Evolutionary conservation across 2,329 filamentous ascomycete species (phyloP), one percentile per base, ranked within the genome.

Genomic region (Fusarium citri): DNA sequence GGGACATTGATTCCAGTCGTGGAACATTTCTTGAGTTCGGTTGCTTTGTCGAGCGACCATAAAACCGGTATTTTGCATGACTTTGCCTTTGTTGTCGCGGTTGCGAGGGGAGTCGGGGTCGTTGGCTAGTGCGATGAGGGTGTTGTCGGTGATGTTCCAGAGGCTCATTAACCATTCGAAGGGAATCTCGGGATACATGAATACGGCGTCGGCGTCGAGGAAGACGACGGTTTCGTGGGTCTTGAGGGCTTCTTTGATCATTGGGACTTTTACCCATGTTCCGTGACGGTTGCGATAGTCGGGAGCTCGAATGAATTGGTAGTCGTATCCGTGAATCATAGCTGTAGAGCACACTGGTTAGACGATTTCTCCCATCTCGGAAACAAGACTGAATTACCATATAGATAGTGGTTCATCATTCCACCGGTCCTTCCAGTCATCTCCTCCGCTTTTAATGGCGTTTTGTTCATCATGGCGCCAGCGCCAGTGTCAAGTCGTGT

Each of bases 311-410:
- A 84, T 78, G 60, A 84, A 81, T 56, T 82, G 83, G 74, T 85
- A 85, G 57, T 84, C 81, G 73, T 84, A 84, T 22, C 83, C 83
- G 74, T 85, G 83, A 61, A 85, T 83, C 69, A 76, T 70, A 8
- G 74, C 74, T 76, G 16, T 1, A 4, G 14, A 26, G 31, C 12
- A n/a, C 3, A 0, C 6, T 7, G 5, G n/a, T 50, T n/a, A 28
- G 16, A 37, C 2, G 2, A 45, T 9, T 4, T 28, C 11, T 8
- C 20, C 8, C 10, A 15, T 20, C 6, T 11, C 4, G 8, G 1
- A 20, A 8, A 6, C 0, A 14, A n/a, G 6, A 4, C 22, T 3
- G 4, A 0, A 31, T 18, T 70, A 74, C 72, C 69, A 14, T 74
- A 74, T 14, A 74, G 43, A 43, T 73, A 70, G 49, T 74, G 72